Base-by-base conservation (phyloP, 2,329 filamentous ascomycete genomes). In the Leptographium lundbergii region DNA sequence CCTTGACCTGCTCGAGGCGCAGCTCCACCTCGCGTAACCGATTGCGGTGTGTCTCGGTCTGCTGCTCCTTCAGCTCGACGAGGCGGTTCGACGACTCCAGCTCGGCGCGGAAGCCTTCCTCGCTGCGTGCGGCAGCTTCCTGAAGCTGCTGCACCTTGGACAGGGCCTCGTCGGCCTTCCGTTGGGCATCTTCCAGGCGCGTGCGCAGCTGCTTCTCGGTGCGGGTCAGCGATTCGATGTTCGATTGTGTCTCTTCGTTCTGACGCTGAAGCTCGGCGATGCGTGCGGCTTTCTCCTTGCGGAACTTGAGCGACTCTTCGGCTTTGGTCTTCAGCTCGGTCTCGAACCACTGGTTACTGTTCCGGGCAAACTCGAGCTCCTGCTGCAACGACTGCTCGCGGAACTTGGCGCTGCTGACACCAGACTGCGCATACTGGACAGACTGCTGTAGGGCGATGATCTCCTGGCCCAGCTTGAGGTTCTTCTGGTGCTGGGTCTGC, bases 301-400 rank as follows among this genome's bases (percentile, higher is more conserved):
- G 85, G 72, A 88, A 92, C 68, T 91, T 96, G 64, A 92, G 81
- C 54, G 90, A 85, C 69, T 99, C 94, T 10, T 86, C 82, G 62
- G 82, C 86, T 74, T 96, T 95, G 0, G 89, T 91, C 75, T 95
- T 92, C 25, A 97, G 80, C 71, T 99, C 94, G 50, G 80, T 85
- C 68, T 96, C 90, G 59, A 94, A 87, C 88, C 91, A 99, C 66
- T 97, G 92, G 64, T 89, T 89, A 74, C 91, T 96, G 67, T 87
- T 88, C 69, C 90, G 91, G 22, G 92, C 84, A 59, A 95, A 78
- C 50, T 95, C 90, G 42, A 97, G 80, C 70, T 97, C 91, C 70
- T 96, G 91, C 71, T 94, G 86, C 14, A 97, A 76, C 34, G 85
- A 88, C 68, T 96, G 90, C 70, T 96, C 91, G 63, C 89, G 86